Evolutionary conservation across 495 filamentous ascomycete genomes (phyloP), one percentile per base, ranked within the genome.

Genomic region (Penicillium longicatenatum): DNA sequence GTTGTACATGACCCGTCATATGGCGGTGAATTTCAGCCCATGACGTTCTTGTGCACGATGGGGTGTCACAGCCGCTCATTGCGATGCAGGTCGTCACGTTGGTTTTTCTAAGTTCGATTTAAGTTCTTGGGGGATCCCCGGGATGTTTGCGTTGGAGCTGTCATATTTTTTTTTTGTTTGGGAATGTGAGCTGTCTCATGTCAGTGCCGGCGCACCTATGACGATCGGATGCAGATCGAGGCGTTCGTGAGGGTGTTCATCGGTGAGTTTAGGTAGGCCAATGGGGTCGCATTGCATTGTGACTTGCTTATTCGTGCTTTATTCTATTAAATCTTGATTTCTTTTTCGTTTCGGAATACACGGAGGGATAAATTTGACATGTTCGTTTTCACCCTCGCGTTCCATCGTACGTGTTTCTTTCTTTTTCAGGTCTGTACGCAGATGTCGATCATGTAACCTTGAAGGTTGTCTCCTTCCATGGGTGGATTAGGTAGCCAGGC

Each of bases 171-270:
- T 55, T 55, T 31, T 42, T 61, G n/a, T 12, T 21, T 19, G 12
- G 17, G 19, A 54, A 63, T 63, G 60, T 68, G 65, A 66, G 39
- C 57, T 68, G 14, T 68, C 63, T 60, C 55, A 68, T 68, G 65
- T 68, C 65, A 68, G 44, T 42, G 20, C 48, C 31, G 45, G 30
- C 20, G 44, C 44, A 20, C n/a, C 46, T 12, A 26, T 33, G 58
- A 52, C 43, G 65, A 62, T 61, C 58, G 46, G 20, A 37, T 37
- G 52, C 54, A 56, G 52, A 66, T 66, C 60, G 53, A 35, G 46
- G 50, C 12, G 57, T 62, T 61, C 56, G 57, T 45, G 55, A 56
- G 51, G 55, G 50, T 55, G 48, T 61, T 57, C 37, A 42, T 55
- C 50, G 44, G 50, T 33, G 55, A 46, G 37, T 20, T 51, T 9